These are phyloP conservation scores for Fusarium solani-melongenae DNA, from an alignment of 2,329 filamentous ascomycete genomes.

Conservation along the genomic window DNA sequence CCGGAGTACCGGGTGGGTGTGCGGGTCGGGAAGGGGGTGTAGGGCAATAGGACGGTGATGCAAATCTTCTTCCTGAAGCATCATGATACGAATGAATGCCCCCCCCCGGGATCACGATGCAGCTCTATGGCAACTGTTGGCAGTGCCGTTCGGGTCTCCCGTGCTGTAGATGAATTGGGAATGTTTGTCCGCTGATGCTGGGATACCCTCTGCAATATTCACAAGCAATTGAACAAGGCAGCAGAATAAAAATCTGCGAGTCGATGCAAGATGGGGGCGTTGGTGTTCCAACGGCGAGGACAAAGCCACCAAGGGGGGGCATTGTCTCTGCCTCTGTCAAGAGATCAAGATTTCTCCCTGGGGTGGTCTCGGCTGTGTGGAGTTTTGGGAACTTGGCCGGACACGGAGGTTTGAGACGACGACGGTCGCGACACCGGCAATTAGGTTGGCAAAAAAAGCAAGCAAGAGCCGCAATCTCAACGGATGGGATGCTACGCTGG, in stretches of 20 bases:
- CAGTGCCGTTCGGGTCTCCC: slow-evolving; percentile 6
- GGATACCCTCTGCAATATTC: neutral
- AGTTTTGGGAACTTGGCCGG: neutral
- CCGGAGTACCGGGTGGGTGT: neutral
- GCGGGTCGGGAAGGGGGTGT: neutral
- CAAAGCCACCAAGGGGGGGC: slow-evolving; percentile 18
- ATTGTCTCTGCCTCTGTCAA: neutral
- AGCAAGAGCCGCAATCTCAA: slow-evolving; percentile 10
- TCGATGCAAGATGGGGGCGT: neutral
- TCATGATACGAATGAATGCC: neutral
- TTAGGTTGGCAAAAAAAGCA: slow-evolving; percentile 10
- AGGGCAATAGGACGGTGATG: neutral
- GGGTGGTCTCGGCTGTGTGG: neutral
- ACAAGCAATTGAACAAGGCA: neutral
- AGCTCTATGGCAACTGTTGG: neutral
- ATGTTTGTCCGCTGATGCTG: slow-evolving; percentile 14
- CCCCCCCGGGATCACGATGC: neutral
- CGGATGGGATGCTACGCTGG: neutral
- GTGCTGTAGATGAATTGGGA: slow-evolving; percentile 7
- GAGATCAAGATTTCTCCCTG: neutral
- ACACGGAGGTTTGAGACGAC: neutral
- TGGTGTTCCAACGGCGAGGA: neutral
- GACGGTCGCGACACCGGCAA: neutral
- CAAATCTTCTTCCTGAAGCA: slow-evolving; percentile 1
- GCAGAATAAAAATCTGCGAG: neutral